A percentile compares a stretch with the other conserved stretches of the same genome.
phyloP scores from a whole-genome alignment of 345 rosid genomes.

The Populus davidiana region DNA sequence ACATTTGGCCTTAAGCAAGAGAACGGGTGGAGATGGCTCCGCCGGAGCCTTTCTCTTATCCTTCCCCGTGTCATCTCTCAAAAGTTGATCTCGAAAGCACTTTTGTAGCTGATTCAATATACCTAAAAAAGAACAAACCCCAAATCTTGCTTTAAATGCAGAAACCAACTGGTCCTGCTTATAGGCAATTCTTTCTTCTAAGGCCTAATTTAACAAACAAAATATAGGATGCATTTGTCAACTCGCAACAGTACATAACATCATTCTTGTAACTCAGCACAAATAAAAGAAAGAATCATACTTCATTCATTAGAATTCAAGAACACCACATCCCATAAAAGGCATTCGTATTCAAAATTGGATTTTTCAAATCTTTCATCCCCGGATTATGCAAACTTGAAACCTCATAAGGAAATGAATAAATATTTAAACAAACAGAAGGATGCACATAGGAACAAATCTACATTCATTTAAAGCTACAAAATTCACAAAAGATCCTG shows the following conservation, averaged over 20 bases:
- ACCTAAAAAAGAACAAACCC: conserved; percentile 15
- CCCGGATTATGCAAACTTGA: conserved; percentile 2
- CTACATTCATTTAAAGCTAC: conserved; percentile 8
- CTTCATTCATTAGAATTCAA: not conserved
- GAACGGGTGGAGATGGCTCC: conserved; percentile 80
- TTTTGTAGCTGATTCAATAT: conserved; percentile 8
- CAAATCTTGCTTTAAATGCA: conserved; percentile 17
- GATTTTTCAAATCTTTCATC: conserved; percentile 4
- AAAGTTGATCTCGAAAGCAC: conserved; percentile 13
- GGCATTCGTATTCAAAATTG: conserved; percentile 9
- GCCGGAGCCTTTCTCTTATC: conserved; percentile 72
- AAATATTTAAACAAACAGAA: not conserved
- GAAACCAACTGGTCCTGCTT: conserved; percentile 4
- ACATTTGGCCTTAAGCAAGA: conserved; percentile 60
- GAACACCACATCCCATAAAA: conserved; percentile 8
- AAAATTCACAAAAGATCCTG: conserved; percentile 4
- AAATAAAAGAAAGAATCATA: not conserved
- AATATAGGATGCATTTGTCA: not conserved
- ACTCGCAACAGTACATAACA: conserved; percentile 6
- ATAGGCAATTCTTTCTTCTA: conserved; percentile 16
- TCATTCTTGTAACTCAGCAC: not conserved
- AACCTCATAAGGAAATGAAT: not conserved
- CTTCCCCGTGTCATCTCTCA: conserved; percentile 71
- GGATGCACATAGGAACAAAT: conserved; percentile 7
- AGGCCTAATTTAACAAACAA: conserved; percentile 25